Conservation (phyloP, 2,329 filamentous ascomycete species). For the Fusarium denticulatum region DNA sequence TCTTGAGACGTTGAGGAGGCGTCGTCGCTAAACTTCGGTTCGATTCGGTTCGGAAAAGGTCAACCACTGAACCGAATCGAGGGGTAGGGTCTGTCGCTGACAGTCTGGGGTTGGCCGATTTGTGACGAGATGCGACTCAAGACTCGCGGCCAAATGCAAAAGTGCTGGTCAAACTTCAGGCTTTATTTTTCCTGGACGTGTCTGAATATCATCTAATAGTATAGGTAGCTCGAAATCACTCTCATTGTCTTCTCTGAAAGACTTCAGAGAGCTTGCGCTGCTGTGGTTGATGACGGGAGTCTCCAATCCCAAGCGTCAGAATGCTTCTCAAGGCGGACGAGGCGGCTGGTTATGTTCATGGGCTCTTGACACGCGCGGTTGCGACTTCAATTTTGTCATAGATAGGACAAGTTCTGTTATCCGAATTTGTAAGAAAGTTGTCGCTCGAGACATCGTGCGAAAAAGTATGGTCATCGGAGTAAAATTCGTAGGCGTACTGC, state of each 20-base stretch:
- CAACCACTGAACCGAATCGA: background rate
- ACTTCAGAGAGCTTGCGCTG: background rate
- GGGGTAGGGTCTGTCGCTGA: background rate
- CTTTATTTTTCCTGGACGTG: background rate
- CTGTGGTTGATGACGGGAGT: background rate
- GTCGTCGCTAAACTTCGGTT: slow-evolving; percentile 17
- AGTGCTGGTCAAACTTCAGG: background rate
- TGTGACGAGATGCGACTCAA: background rate
- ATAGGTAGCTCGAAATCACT: background rate
- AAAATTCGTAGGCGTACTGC: background rate
- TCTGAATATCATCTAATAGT: background rate
- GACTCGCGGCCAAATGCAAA: background rate
- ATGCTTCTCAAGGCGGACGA: background rate
- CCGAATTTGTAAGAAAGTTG: rapidly evolving
- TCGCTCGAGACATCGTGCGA: too few relatives aligned
- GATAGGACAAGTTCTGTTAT: rapidly evolving
- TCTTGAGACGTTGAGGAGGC: background rate
- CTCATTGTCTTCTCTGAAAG: background rate
- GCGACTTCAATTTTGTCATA: rapidly evolving
- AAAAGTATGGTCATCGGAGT: background rate
- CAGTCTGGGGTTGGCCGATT: too few relatives aligned
- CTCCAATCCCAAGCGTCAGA: background rate
- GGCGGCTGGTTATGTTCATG: too few relatives aligned
- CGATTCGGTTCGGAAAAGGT: slow-evolving; percentile 17
- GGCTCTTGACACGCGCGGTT: background rate